Conservation (phyloP, 257 asterid species). For the Primulina huaijiensis region DNA sequence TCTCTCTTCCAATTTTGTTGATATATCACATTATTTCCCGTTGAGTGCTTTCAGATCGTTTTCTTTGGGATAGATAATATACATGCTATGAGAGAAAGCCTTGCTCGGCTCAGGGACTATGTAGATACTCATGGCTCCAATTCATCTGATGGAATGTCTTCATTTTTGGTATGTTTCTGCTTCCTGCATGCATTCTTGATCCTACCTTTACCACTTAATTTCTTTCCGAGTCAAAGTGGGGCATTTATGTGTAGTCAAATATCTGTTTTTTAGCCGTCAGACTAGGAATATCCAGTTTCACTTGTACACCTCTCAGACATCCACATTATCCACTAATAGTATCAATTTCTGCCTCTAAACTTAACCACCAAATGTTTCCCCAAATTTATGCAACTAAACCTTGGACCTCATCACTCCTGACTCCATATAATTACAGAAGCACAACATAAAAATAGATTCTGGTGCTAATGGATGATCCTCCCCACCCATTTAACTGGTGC, state of each 20-base stretch:
- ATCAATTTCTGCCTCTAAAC: neutral
- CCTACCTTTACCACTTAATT: neutral
- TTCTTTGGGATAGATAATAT: conserved; percentile 97
- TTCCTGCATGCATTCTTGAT: conserved; percentile 13
- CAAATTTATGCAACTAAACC: neutral
- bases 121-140: conserved; percentile 92
- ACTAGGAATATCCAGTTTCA: neutral
- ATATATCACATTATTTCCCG: conserved; percentile 21
- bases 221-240: neutral
- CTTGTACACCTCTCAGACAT: conserved; percentile 2
- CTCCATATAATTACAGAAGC: neutral
- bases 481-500: conserved; percentile 8
- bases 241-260: neutral
- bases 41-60: conserved; percentile 57
- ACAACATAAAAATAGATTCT: neutral
- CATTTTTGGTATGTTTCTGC: conserved; percentile 69
- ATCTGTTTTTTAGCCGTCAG: conserved; percentile 6
- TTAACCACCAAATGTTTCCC: neutral
- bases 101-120: conserved; percentile 84
- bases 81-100: conserved; percentile 97
- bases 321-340: neutral
- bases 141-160: conserved; percentile 95
- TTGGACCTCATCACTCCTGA: neutral
- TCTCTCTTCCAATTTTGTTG: neutral
- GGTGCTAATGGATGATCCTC: neutral